Evolutionary conservation across 768 basidiomycete genomes (phyloP).

Genomic region (Suillus paluster): DNA sequence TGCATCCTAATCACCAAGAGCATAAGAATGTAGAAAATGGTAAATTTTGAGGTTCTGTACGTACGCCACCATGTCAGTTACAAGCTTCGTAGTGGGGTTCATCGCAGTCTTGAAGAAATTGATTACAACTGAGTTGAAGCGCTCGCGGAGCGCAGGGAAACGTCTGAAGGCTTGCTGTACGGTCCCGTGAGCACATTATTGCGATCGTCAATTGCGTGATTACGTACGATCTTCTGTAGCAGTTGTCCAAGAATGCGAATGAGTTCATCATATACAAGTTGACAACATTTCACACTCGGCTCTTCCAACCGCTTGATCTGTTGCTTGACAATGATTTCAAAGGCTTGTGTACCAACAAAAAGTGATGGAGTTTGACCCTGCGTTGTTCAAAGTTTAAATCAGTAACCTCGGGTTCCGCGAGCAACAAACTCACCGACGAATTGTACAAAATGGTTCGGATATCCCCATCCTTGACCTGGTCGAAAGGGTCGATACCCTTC

Average conservation of each 20-base stretch:
- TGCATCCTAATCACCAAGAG: conserved; percentile 71
- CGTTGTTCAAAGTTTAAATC: background rate
- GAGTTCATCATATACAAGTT: conserved; percentile 95
- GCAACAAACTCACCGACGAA: conserved; percentile 77
- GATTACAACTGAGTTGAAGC: conserved; percentile 95
- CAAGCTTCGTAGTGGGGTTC: conserved; percentile 94
- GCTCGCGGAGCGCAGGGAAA: conserved; percentile 94
- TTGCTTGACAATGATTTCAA: conserved; percentile 98
- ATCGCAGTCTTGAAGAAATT: conserved; percentile 96
- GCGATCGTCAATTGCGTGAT: background rate
- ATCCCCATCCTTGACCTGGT: conserved; percentile 98
- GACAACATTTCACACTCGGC: conserved; percentile 90
- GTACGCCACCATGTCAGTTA: conserved; percentile 88
- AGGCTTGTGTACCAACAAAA: conserved; percentile 96
- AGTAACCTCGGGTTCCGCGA: background rate
- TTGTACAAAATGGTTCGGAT: conserved; percentile 96
- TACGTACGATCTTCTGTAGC: conserved; percentile 82
- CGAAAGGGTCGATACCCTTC: conserved; percentile 96
- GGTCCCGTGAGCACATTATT: conserved; percentile 10
- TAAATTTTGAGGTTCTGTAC: conserved; percentile 34
- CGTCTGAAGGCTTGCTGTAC: conserved; percentile 91
- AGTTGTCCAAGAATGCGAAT: conserved; percentile 95
- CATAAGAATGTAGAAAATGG: conserved; percentile 6
- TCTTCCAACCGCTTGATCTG: conserved; percentile 98
- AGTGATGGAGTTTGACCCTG: conserved; percentile 95